Base-by-base conservation (phyloP, 2,329 filamentous ascomycete genomes). In the Rhinocladiella similis region DNA sequence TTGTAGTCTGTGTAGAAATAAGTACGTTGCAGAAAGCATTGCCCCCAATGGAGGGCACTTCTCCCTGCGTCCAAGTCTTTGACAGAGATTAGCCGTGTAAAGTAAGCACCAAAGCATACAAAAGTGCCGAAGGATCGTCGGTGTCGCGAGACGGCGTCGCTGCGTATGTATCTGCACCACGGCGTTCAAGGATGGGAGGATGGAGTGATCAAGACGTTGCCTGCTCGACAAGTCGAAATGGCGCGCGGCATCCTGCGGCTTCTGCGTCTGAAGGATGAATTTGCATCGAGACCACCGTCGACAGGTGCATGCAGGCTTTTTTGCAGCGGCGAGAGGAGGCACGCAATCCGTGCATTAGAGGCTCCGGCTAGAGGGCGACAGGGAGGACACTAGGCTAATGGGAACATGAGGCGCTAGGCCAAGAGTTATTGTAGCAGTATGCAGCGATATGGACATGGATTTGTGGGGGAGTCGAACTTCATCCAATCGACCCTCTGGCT, bases 121-220 rank as follows among this genome's bases (percentile, higher is more conserved):
- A 22, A 42, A 57, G 50, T 36, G 36, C 54, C 54, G 54, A 57
- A 57, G 54, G 54, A 57, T 57, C 43, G 54, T 38, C 45, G 50
- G 54, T 53, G 35, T 42, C 53, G 47, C 19, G 36, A 18, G 29
- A 47, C 53, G 53, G 46, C 18, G 19, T 51, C 29, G 29, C 33
- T 25, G 16, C 27, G 53, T 50, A 47, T 27, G 27, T 42, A 14
- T 29, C 43, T 39, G 19, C 38, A 41, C 6, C 38, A 41, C 12
- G 4, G 14, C 14, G n/a, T 41, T 41, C 18, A 12, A 3, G 38
- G 14, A 41, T 41, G 14, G 12, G 5, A 41, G 14, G 14, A 41
- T 41, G 5, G 38, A 10, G 38, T 18, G 38, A 41, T 18, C 5
- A 16, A 33, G 6, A 16, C 16, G 38, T 41, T 41, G 14, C 14